Base-by-base conservation (phyloP, 176 grass and related monocot species). In the Hordeum marinum region DNA sequence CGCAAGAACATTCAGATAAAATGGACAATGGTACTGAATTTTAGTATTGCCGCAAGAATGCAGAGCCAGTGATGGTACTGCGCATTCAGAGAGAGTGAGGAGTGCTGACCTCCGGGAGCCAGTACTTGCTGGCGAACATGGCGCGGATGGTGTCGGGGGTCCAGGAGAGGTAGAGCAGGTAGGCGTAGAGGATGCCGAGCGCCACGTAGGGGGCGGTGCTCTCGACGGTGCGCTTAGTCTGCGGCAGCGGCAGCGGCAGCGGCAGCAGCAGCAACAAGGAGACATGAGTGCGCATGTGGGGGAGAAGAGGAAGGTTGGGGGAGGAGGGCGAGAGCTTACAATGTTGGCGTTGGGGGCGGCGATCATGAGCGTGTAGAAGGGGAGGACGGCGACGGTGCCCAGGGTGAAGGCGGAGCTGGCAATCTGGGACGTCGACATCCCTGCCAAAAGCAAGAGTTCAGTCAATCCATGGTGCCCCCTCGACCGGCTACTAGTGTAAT, bases 331-430 rank as follows among this genome's bases (percentile, higher is more conserved):
- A n/a, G n/a, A n/a, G n/a, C 97, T 92, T 87, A 99, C 97, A 27
- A 96, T 23, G 64, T 77, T 73, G 76, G 97, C 85, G 69, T 96
- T 96, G 61, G 97, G 97, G 29, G 97, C 97, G 60, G 94, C 77
- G 81, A 99, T 88, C 97, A 99, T 99, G 68, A 99, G 91, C 26
- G 97, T 92, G 84, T 96, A 99, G 88, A 96, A 99, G 2, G 97
- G 97, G 84, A 99, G 94, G 37, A 99, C 97, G 68, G 92, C 90
- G 80, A 92, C 55, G 35, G 97, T 96, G 86, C 92, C 97, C 66
- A 87, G 77, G 46, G 97, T 99, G 92, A 99, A 96, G 62, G 94
- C 91, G 50, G 61, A 81, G 91, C 86, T 94, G 58, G 94, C 94
- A 60, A 99, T 96, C 87, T 99, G 92, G 8, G 94, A 84, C 37